These are phyloP conservation scores for Trichophyton schoenleinii DNA, from an alignment of 2,329 filamentous ascomycete genomes.

Conservation along the genomic window DNA sequence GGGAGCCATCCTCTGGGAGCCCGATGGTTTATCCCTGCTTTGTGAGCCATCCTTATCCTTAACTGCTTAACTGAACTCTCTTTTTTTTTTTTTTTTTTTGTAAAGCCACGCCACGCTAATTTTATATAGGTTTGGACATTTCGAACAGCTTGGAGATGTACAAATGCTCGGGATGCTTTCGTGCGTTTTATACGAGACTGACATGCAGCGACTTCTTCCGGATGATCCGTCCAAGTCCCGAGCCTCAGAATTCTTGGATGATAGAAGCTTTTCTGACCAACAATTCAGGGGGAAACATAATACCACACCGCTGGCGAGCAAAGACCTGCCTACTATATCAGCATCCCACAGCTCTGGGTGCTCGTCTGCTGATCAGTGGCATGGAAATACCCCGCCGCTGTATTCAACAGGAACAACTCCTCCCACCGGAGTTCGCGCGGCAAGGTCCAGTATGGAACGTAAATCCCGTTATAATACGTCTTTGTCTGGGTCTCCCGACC, in stretches of 20 bases:
- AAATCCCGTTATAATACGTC: slow-evolving; percentile 31
- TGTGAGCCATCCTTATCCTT: slow-evolving; percentile 20
- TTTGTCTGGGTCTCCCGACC: slow-evolving; percentile 32
- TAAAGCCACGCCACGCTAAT: not conserved
- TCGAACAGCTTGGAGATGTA: slow-evolving; percentile 47
- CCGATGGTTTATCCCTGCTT: slow-evolving; percentile 43
- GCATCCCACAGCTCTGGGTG: slow-evolving; percentile 36
- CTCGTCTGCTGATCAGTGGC: slow-evolving; percentile 41
- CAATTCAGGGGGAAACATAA: not conserved
- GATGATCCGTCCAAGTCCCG: not conserved
- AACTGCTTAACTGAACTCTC: not conserved
- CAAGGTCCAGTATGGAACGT: slow-evolving; percentile 28
- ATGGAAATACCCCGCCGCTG: slow-evolving; percentile 38
- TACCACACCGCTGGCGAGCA: slow-evolving; percentile 24
- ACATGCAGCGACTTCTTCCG: slow-evolving; percentile 9
- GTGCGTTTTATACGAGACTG: slow-evolving; percentile 44
- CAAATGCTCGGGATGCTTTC: slow-evolving; percentile 56
- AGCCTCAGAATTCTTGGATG: not conserved
- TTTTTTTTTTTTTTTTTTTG: not conserved
- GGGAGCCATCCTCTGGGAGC: slow-evolving; percentile 44
- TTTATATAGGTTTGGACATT: slow-evolving; percentile 39
- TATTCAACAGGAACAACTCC: slow-evolving; percentile 43
- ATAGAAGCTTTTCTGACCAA: not conserved
- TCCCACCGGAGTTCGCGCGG: slow-evolving; percentile 33
- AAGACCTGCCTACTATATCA: slow-evolving; percentile 21